These are phyloP conservation scores for Ottelia alismoides DNA, from an alignment of 106 monocot genomes.

Conservation along the genomic window DNA sequence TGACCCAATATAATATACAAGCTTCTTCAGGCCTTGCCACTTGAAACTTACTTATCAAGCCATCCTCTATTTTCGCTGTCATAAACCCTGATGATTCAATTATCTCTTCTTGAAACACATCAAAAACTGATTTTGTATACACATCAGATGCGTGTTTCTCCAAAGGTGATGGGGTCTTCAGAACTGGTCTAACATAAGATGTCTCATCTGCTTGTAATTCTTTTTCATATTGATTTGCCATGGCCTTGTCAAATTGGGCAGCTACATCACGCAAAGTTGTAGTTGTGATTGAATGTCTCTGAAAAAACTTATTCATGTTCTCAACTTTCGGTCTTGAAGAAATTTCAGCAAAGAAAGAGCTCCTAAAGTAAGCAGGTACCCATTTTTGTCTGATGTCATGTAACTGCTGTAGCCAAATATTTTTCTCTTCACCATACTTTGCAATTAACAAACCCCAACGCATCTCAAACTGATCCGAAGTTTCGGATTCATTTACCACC, in stretches of 20 bases:
- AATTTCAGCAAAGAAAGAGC: constrained; percentile 68
- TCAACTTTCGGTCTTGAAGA: constrained; percentile 31
- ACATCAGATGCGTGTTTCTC: constrained; percentile 95
- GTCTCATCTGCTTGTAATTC: constrained; percentile 66
- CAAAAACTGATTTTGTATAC: constrained; percentile 76
- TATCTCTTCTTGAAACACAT: constrained; percentile 75
- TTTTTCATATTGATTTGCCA: constrained; percentile 62
- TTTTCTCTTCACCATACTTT: constrained; percentile 31
- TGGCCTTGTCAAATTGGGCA: constrained; percentile 77
- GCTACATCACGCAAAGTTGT: constrained; percentile 58
- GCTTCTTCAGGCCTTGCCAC: constrained; percentile 42
- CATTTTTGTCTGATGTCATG: constrained; percentile 56
- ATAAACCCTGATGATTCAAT: constrained; percentile 41
- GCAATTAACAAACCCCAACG: constrained; percentile 43
- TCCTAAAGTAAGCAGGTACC: constrained; percentile 62
- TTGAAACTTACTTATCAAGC: constrained; percentile 31
- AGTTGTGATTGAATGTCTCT: constrained; percentile 64
- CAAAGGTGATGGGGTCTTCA: constrained; percentile 74
- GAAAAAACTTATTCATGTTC: constrained; percentile 76
- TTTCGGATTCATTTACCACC: constrained; percentile 60
- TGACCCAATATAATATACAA: constrained; percentile 30
- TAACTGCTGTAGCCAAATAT: constrained; percentile 47
- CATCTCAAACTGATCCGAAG: constrained; percentile 46
- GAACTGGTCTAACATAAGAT: constrained; percentile 37
- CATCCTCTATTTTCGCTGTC: constrained; percentile 62